Percentiles rank a stretch among this genome's conserved stretches.
Evolutionary conservation across 2,329 filamentous ascomycete genomes (phyloP).

Genomic region (Sporothrix inflata): DNA sequence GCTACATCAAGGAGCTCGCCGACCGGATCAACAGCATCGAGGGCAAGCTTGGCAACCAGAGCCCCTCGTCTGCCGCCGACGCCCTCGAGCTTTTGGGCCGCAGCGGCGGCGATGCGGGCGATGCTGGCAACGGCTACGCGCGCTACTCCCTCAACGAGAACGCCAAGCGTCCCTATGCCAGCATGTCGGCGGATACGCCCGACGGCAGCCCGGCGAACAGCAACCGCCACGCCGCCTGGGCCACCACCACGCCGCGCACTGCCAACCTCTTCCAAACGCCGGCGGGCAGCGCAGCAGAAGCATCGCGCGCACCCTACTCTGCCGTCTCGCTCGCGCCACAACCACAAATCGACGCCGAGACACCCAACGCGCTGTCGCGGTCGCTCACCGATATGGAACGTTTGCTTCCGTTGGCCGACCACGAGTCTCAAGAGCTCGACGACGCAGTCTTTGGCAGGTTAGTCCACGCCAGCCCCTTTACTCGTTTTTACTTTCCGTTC

Average conservation of each 20-base stretch:
- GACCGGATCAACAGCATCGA: constrained; percentile 83
- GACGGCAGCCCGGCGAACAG: constrained; percentile 44
- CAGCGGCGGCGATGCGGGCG: constrained; percentile 40
- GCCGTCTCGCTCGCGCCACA: constrained; percentile 30
- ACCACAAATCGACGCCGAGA: constrained; percentile 27
- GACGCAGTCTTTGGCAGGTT: constrained; percentile 53
- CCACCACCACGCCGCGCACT: constrained; percentile 51
- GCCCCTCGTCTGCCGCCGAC: constrained; percentile 42
- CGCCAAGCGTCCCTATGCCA: constrained; percentile 54
- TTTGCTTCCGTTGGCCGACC: constrained; percentile 39
- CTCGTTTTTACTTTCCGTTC: too few species aligned
- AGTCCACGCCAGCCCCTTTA: too few species aligned
- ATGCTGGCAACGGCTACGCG: constrained; percentile 50
- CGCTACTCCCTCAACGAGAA: constrained; percentile 41
- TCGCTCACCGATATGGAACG: constrained; percentile 37
- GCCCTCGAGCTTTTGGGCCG: constrained; percentile 27
- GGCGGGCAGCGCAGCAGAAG: constrained; percentile 33
- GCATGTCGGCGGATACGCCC: constrained; percentile 48
- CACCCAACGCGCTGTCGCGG: constrained; percentile 25
- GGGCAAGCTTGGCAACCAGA: constrained; percentile 67
- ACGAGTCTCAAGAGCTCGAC: constrained; percentile 45
- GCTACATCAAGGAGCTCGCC: constrained; percentile 91
- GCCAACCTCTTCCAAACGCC: constrained; percentile 39
- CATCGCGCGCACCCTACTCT: constrained; percentile 28
- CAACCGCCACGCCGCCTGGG: constrained; percentile 52